Evolutionary conservation across 768 basidiomycete species (phyloP).

Genomic region (Imleria badia): DNA sequence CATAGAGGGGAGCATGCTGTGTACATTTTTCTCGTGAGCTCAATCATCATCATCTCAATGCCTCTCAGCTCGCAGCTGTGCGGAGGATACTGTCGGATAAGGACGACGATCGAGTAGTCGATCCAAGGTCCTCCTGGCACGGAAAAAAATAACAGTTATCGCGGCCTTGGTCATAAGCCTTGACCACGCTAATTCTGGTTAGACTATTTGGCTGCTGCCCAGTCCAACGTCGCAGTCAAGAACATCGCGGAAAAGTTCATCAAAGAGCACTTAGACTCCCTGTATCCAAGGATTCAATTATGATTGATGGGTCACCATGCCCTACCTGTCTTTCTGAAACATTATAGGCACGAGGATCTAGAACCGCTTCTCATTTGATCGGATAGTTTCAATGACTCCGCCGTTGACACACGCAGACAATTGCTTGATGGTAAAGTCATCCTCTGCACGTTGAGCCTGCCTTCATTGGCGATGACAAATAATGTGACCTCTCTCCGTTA

Average conservation of each 20-base stretch:
- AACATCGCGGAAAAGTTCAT: slow-evolving; percentile 50
- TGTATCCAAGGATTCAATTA: slow-evolving; percentile 45
- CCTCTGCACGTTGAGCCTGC: slow-evolving; percentile 47
- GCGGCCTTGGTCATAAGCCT: slow-evolving; percentile 34
- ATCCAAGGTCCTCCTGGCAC: slow-evolving; percentile 43
- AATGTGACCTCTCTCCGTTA: slow-evolving; percentile 25
- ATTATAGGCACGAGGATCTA: slow-evolving; percentile 43
- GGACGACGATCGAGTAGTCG: slow-evolving; percentile 21
- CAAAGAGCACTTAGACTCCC: slow-evolving; percentile 38
- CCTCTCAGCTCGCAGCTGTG: slow-evolving; percentile 31
- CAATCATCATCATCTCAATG: no score
- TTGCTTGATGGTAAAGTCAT: slow-evolving; percentile 38
- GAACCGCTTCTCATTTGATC: slow-evolving; percentile 37
- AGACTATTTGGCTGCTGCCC: slow-evolving; percentile 41
- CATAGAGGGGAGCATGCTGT: neutral
- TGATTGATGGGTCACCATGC: slow-evolving; percentile 37
- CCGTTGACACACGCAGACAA: slow-evolving; percentile 16
- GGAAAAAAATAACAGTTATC: slow-evolving; percentile 46
- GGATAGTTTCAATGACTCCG: slow-evolving; percentile 25
- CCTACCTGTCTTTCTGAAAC: slow-evolving; percentile 1
- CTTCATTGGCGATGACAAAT: slow-evolving; percentile 41
- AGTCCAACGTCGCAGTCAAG: slow-evolving; percentile 53
- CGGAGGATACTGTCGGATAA: slow-evolving; percentile 28
- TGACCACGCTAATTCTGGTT: slow-evolving; percentile 3
- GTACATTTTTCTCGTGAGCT: neutral